A percentile compares a stretch with the other conserved stretches of the same genome.
These are phyloP conservation scores for Cicer chorassanicum DNA, from an alignment of 306 rosid species.

Conservation along the genomic window DNA sequence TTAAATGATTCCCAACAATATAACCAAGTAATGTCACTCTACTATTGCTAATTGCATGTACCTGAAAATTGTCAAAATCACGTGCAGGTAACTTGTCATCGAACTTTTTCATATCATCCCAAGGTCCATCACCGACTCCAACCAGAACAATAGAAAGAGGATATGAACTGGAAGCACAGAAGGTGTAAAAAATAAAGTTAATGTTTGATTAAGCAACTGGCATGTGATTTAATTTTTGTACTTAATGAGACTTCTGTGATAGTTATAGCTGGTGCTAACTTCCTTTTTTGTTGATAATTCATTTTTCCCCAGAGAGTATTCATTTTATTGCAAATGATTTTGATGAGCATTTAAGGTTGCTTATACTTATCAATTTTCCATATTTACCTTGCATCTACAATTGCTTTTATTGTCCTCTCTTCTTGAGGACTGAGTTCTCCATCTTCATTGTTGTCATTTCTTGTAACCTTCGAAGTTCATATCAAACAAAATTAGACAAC, in stretches of 20 bases:
- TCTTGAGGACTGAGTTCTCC: conserved; percentile 81
- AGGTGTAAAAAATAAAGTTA: conserved; percentile 17
- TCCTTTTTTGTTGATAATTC: background rate
- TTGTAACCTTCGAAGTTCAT: conserved; percentile 65
- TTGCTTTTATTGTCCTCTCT: conserved; percentile 72
- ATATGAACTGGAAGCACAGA: conserved; percentile 55
- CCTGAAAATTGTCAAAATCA: conserved; percentile 88
- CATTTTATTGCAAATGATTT: background rate
- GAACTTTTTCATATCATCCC: conserved; percentile 89
- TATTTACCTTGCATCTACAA: conserved; percentile 78
- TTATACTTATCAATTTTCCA: conserved; percentile 2
- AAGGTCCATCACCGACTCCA: conserved; percentile 96
- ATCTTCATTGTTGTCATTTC: conserved; percentile 50
- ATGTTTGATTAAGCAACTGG: conserved; percentile 33
- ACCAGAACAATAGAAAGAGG: conserved; percentile 84
- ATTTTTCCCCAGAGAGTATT: background rate
- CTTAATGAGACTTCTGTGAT: conserved; percentile 1
- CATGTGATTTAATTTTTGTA: background rate
- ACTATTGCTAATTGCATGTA: conserved; percentile 1
- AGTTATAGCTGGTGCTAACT: conserved; percentile 4
- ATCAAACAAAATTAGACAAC: conserved; percentile 30
- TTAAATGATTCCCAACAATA: conserved; percentile 17
- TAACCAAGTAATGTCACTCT: conserved; percentile 12
- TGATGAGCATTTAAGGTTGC: conserved; percentile 24
- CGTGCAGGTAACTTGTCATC: conserved; percentile 87